Base-by-base conservation (phyloP, 2,329 filamentous ascomycete genomes). In the Alternaria arbusti region DNA sequence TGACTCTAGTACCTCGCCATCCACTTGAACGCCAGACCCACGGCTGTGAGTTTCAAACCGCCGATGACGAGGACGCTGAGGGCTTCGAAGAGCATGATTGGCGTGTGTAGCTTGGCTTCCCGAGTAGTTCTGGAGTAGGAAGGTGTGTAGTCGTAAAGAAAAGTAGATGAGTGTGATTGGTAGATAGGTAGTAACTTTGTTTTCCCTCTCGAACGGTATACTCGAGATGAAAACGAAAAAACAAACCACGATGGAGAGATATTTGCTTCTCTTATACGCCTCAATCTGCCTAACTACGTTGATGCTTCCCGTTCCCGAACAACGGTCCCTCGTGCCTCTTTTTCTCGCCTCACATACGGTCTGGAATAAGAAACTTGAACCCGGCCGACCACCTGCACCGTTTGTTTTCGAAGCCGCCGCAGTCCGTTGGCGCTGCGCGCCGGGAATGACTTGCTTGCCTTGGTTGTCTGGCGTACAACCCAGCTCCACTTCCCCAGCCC, bases 41-140 rank as follows among this genome's bases (percentile, higher is more conserved):
- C 50, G 8, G 76, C 75, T 13, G 75, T 67, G 52, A 78, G 72
- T 57, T 78, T 78, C 15, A 78, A 58, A 20, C 70, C 69, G 9
- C 72, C 66, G 57, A 78, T 65, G 54, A 78, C 60, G 28, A 74
- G 47, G 22, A 78, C 43, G 45, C 70, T 63, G 52, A 65, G 52
- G 5, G 72, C 63, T 65, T 71, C 72, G 57, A 77, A 65, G 65
- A 70, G 61, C 67, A 70, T 70, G 40, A 10, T 11, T 59, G 40
- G 13, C 5, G 8, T 6, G 20, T 58, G 46, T 12, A 49, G 25
- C 15, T 26, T 26, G 5, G 25, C 12, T 11, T 4, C 17, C n/a
- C 23, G 45, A 26, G 25, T 26, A 26, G 25, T 26, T 47, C 23
- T 47, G 23, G 46, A 49, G 10, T 15, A 36, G 13, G 49, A 52